Base-by-base conservation (phyloP, 148 eudicot genomes). In the Fagopyrum tataricum region DNA sequence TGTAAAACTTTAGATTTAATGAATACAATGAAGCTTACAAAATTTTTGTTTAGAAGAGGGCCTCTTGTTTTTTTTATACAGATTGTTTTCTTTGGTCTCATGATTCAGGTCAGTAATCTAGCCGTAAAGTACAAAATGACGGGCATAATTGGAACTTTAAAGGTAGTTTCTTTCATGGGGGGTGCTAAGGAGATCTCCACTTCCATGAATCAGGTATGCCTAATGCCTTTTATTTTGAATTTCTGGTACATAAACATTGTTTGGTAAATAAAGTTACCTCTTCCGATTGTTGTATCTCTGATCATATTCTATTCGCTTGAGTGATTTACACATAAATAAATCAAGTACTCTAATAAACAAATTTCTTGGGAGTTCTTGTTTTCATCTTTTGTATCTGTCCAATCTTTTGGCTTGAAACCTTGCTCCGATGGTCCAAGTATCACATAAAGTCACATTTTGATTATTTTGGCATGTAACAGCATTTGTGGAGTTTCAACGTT, bases 71-170 rank as follows among this genome's bases (percentile, higher is more conserved):
- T 46, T 40, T 64, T 20, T 21, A 10, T 26, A 47, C 18, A 7
- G 15, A 41, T 40, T 68, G 6, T 69, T 76, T 31, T 76, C 23
- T 67, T 37, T 15, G 68, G 49, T 41, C 41, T 41, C 58, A 66
- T 51, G 48, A 67, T 21, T 24, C 6, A 87, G 91, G 78, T 87
- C 31, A 81, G 79, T 67, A 85, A 81, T 75, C 82, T 88, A 74
- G 88, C 85, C 64, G 72, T 85, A 67, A 79, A 77, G 72, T 87
- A 85, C 81, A 87, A 87, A 76, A 79, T 73, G 74, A 87, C 85
- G 91, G 91, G 91, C 64, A 69, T 87, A 42, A 87, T 87, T 79
- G 91, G 91, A 74, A 83, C 84, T 4, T 67, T 85, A 44, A 85
- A 87, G 78, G 72, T 87, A 46, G 82, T 85, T 56, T 77, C 83